Evolutionary conservation across 2,329 filamentous ascomycete species (phyloP).

Genomic region (Sarocladiaceae sp.): DNA sequence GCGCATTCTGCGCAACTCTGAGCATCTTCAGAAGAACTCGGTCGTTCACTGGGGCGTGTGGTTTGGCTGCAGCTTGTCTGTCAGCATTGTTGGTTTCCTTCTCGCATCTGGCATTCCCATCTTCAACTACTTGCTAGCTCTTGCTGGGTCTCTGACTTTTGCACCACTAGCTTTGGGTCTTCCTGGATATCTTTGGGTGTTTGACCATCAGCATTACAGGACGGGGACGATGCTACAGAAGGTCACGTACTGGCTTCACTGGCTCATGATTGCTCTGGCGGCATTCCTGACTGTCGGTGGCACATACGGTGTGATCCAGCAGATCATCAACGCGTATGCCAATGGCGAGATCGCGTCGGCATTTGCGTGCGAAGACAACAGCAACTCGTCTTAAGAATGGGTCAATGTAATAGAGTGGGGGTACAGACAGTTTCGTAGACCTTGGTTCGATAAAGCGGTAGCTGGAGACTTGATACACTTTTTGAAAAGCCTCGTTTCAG

Average conservation of each 20-base stretch:
- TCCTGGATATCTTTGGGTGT: conserved; percentile 30
- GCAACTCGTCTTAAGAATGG: conserved; percentile 21
- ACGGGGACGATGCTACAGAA: conserved; percentile 18
- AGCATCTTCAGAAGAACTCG: conserved; percentile 28
- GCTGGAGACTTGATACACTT: too few relatives aligned
- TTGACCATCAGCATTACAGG: conserved; percentile 26
- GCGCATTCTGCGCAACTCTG: conserved; percentile 28
- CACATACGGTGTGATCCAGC: conserved; percentile 37
- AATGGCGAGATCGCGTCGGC: conserved; percentile 36
- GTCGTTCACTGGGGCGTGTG: conserved; percentile 29
- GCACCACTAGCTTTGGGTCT: conserved; percentile 27
- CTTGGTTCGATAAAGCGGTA: too few relatives aligned
- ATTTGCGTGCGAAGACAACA: conserved; percentile 41
- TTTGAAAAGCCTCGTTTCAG: too few relatives aligned
- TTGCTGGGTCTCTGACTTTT: conserved; percentile 28
- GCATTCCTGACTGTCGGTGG: conserved; percentile 33
- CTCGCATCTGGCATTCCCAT: conserved; percentile 27
- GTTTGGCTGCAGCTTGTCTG: conserved; percentile 24
- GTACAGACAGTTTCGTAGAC: not conserved
- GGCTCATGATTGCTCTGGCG: conserved; percentile 27
- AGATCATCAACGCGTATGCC: conserved; percentile 44
- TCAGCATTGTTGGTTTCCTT: conserved; percentile 24
- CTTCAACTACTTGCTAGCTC: conserved; percentile 28
- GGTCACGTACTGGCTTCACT: conserved; percentile 26
- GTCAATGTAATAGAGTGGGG: not conserved